A percentile compares a stretch with the other conserved stretches of the same genome.
phyloP scores from a whole-genome alignment of 2,329 filamentous ascomycete species.

The Graphilbum sp. region DNA sequence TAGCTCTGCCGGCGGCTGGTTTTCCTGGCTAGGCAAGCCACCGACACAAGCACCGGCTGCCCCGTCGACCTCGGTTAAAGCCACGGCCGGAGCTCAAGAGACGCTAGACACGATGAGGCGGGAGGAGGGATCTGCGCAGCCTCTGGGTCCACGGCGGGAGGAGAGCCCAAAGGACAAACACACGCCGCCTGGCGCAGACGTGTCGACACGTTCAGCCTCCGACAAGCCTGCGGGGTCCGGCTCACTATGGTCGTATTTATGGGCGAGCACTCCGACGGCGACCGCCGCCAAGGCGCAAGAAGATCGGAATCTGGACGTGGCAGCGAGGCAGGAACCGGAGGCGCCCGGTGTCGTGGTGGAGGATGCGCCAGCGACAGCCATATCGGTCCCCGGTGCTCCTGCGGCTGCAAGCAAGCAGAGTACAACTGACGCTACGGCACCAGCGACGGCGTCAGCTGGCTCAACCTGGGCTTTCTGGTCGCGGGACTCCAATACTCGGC shows the following conservation, averaged over 20 bases:
- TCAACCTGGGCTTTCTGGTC: slow-evolving; percentile 78
- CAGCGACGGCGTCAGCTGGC: slow-evolving; percentile 25
- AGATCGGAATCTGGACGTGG: neutral
- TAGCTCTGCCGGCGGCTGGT: slow-evolving; percentile 4
- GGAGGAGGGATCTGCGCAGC: neutral
- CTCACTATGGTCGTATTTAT: slow-evolving; percentile 15
- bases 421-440: slow-evolving; percentile 13
- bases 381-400: slow-evolving; percentile 9
- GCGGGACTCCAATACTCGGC: slow-evolving; percentile 28
- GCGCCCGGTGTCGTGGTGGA: slow-evolving; percentile 25
- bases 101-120: neutral
- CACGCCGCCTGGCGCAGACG: slow-evolving; percentile 1
- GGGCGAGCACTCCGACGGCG: slow-evolving; percentile 15
- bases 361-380: slow-evolving; percentile 17
- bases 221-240: slow-evolving; percentile 9
- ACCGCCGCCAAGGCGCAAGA: too few species aligned
- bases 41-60: slow-evolving; percentile 1
- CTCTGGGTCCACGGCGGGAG: neutral
- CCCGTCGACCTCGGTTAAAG: slow-evolving; percentile 4
- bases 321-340: slow-evolving; percentile 12
- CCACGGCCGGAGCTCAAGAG: neutral
- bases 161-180: slow-evolving; percentile 5
- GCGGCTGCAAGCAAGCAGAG: neutral
- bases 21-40: slow-evolving; percentile 9
- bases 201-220: slow-evolving; percentile 4